phyloP scores from a whole-genome alignment of 257 asterid species.

The Lycium barbarum region DNA sequence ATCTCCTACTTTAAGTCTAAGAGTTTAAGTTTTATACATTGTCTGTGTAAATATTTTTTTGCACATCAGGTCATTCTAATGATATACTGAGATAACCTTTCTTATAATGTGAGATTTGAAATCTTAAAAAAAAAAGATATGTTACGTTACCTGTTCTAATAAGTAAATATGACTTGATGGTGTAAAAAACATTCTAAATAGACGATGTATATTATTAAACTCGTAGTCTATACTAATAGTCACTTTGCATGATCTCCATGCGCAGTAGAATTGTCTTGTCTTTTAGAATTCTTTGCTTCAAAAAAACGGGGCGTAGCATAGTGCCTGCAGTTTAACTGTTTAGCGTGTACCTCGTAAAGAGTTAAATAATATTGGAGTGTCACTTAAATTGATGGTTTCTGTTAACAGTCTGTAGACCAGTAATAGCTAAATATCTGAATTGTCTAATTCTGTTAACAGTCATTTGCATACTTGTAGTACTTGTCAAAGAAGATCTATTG shows the following conservation, averaged over 20 bases:
- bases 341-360: slow-evolving; percentile 17
- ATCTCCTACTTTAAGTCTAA: slow-evolving; percentile 10
- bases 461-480: neutral
- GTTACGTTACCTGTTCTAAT: neutral
- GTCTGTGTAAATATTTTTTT: neutral
- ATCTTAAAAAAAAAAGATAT: neutral
- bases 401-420: no score
- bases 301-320: neutral
- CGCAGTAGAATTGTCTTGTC: neutral
- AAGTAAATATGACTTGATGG: neutral
- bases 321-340: neutral
- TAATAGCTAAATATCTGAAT: no score
- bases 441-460: neutral
- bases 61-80: neutral
- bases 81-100: neutral
- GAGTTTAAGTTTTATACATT: neutral
- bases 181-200: neutral
- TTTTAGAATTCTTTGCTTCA: slow-evolving; percentile 3
- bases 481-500: neutral
- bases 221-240: neutral
- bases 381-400: neutral
- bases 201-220: neutral
- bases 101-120: no score
- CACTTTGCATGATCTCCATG: slow-evolving; percentile 9
- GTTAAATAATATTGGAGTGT: neutral